phyloP scores from a whole-genome alignment of 2,329 filamentous ascomycete genomes.

The Biscogniauxia sp. region DNA sequence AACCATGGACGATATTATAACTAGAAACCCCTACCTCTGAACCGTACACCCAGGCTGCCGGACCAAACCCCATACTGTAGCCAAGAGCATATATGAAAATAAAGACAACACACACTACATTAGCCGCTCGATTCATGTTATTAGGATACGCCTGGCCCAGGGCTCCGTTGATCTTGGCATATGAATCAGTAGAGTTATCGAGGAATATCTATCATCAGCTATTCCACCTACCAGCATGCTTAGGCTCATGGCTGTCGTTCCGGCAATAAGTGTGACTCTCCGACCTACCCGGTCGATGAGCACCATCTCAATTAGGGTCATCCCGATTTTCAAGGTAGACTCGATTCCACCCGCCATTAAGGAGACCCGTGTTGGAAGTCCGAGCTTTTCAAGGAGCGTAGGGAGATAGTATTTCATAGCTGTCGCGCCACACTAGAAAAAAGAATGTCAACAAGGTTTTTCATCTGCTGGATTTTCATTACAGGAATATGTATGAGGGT shows the following conservation, averaged over 20 bases:
- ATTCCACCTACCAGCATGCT: conserved; percentile 47
- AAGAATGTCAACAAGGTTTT: neutral
- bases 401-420: conserved; percentile 62
- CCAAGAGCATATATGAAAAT: conserved; percentile 59
- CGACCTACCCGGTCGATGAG: conserved; percentile 54
- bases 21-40: conserved; percentile 42
- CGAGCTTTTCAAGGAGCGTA: conserved; percentile 49
- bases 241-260: conserved; percentile 51
- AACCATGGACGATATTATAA: neutral
- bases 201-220: neutral
- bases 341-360: conserved; percentile 55
- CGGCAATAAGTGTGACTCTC: conserved; percentile 45
- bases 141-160: conserved; percentile 50
- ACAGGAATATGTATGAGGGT: no score
- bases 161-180: conserved; percentile 49
- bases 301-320: conserved; percentile 55
- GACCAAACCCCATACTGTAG: conserved; percentile 56
- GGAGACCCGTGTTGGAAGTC: conserved; percentile 45
- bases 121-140: conserved; percentile 46
- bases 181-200: neutral
- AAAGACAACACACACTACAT: conserved; percentile 52
- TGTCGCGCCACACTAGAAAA: conserved; percentile 48
- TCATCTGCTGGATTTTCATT: no score
- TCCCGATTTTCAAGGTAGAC: conserved; percentile 56
- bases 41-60: conserved; percentile 58